Evolutionary conservation across 129 eudicot species (phyloP).

Genomic region (carrot (Daucus carota)): DH1_v3.0 NC_030387.2:12828501-12829000

Average conservation of each 20-base stretch:
- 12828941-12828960: background rate
- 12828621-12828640: background rate
- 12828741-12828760: conserved; percentile 55
- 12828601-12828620: background rate
- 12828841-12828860: background rate
- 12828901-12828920: background rate
- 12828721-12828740: conserved; percentile 56
- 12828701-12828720: conserved; percentile 60
- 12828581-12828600: background rate
- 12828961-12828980: background rate
- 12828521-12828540: background rate
- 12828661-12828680: too few species aligned
- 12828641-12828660: background rate
- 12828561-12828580: background rate
- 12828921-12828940: background rate
- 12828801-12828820: conserved; percentile 13
- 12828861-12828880: background rate
- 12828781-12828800: conserved; percentile 32
- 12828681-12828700: conserved; percentile 31
- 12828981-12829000: background rate
- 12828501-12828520: background rate
- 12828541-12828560: background rate
- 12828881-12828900: background rate
- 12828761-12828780: conserved; percentile 28
- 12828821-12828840: background rate